These are phyloP conservation scores for Scolecobasidium constrictum DNA, from an alignment of 2,329 filamentous ascomycete genomes.

Conservation along the genomic window DNA sequence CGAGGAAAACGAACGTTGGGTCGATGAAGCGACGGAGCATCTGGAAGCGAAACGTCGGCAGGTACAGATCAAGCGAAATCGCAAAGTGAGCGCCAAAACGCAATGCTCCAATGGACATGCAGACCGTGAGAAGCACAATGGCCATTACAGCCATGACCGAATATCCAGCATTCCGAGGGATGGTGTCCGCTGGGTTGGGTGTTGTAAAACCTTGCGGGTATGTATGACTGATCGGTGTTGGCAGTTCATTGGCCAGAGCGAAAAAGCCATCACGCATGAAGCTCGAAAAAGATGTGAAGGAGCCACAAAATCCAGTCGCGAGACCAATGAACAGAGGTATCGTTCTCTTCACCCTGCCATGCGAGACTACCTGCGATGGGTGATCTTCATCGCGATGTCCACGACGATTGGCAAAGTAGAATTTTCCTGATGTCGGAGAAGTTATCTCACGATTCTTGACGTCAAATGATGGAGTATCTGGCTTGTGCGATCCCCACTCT, in stretches of 20 bases:
- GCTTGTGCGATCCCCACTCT: constrained; percentile 41
- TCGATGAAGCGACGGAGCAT: constrained; percentile 54
- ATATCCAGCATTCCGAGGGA: constrained; percentile 58
- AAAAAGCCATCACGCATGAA: constrained; percentile 76
- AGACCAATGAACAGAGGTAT: constrained; percentile 83
- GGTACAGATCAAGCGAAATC: constrained; percentile 44
- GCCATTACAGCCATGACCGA: constrained; percentile 73
- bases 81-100: constrained; percentile 70
- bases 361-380: constrained; percentile 14
- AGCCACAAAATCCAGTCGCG: constrained; percentile 78
- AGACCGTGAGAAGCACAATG: constrained; percentile 61
- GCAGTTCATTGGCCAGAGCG: constrained; percentile 63
- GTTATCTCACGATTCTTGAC: not conserved
- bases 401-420: not conserved
- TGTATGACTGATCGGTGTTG: constrained; percentile 36
- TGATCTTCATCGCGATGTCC: not conserved
- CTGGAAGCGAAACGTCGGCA: constrained; percentile 49
- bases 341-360: constrained; percentile 60
- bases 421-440: not conserved
- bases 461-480: not conserved
- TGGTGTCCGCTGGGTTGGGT: constrained; percentile 16
- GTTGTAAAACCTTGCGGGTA: constrained; percentile 11
- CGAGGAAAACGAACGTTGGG: constrained; percentile 51
- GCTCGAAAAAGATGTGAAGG: constrained; percentile 79
- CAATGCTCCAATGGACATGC: constrained; percentile 60